phyloP scores from a whole-genome alignment of 768 basidiomycete genomes.

The Lenzites betulinus region DNA sequence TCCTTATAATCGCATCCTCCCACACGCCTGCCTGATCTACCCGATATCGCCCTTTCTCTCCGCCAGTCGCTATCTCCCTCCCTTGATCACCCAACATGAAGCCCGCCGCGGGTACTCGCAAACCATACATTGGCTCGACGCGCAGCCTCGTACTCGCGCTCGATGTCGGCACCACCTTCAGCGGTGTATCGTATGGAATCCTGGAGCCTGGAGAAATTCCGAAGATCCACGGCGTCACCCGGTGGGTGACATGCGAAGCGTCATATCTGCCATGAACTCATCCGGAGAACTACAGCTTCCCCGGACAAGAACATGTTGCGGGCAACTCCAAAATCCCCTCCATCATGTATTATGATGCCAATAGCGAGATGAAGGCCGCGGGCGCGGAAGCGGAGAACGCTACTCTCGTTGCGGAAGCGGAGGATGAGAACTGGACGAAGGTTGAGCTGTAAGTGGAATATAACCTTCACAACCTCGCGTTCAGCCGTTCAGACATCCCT shows the following conservation, averaged over 20 bases:
- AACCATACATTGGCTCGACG: slow-evolving; percentile 65
- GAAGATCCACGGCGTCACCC: slow-evolving; percentile 78
- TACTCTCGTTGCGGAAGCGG: slow-evolving; percentile 60
- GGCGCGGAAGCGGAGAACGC: slow-evolving; percentile 77
- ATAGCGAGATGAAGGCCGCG: slow-evolving; percentile 66
- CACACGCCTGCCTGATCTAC: slow-evolving; percentile 10
- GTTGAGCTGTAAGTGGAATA: slow-evolving; percentile 64
- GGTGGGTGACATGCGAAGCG: slow-evolving; percentile 43
- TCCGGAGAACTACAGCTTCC: slow-evolving; percentile 57
- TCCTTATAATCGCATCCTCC: slow-evolving; percentile 17
- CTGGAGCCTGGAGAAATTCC: slow-evolving; percentile 81
- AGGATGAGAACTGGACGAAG: slow-evolving; percentile 78
- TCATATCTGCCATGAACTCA: not conserved
- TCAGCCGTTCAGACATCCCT: not conserved
- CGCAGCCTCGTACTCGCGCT: slow-evolving; percentile 76
- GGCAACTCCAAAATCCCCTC: slow-evolving; percentile 86
- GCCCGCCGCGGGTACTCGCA: slow-evolving; percentile 62
- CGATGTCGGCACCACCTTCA: slow-evolving; percentile 83
- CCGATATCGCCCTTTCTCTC: slow-evolving; percentile 15
- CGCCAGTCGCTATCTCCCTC: slow-evolving; percentile 5
- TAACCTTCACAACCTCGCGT: not conserved
- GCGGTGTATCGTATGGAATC: slow-evolving; percentile 82
- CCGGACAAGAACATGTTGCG: slow-evolving; percentile 83
- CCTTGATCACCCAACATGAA: slow-evolving; percentile 41
- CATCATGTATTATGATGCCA: slow-evolving; percentile 69